These are phyloP conservation scores for Cicer judaicum DNA, from an alignment of 306 rosid genomes.

Conservation along the genomic window DNA sequence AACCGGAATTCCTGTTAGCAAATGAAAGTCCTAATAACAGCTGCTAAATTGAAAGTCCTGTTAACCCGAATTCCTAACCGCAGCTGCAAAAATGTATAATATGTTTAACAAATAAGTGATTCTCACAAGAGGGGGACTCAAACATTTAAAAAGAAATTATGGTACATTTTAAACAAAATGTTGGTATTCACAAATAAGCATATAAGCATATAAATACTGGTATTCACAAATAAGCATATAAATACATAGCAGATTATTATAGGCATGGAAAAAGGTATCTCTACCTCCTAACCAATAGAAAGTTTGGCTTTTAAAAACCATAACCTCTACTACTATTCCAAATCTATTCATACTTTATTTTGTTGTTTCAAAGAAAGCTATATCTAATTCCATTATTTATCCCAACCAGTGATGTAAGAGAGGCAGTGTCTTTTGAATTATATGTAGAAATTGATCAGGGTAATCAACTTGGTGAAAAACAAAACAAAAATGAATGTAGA, in stretches of 20 bases:
- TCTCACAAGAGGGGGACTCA: constrained; percentile 2
- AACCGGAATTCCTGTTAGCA: no score
- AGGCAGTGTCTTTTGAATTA: no score
- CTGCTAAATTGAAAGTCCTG: no score
- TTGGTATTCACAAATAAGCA: no score
- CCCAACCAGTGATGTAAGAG: no score
- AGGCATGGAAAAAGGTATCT: neutral
- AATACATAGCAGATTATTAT: neutral
- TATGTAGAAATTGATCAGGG: neutral
- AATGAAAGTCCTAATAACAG: no score
- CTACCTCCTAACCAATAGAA: neutral
- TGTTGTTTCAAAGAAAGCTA: constrained; percentile 4
- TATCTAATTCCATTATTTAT: neutral
- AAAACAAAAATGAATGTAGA: constrained; percentile 11
- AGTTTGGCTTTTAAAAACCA: neutral
- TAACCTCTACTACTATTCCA: neutral
- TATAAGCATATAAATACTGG: no score
- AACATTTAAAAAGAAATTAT: constrained; percentile 32
- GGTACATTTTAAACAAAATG: constrained; percentile 11
- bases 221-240: no score
- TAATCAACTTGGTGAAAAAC: neutral
- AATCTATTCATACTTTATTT: neutral
- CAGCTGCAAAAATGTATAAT: constrained; percentile 67
- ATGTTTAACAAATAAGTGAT: constrained; percentile 15
- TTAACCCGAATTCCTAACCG: no score